Evolutionary conservation across 2,329 filamentous ascomycete species (phyloP), one percentile per base, ranked within the genome.

Genomic region (Calonectria honghensis): DNA sequence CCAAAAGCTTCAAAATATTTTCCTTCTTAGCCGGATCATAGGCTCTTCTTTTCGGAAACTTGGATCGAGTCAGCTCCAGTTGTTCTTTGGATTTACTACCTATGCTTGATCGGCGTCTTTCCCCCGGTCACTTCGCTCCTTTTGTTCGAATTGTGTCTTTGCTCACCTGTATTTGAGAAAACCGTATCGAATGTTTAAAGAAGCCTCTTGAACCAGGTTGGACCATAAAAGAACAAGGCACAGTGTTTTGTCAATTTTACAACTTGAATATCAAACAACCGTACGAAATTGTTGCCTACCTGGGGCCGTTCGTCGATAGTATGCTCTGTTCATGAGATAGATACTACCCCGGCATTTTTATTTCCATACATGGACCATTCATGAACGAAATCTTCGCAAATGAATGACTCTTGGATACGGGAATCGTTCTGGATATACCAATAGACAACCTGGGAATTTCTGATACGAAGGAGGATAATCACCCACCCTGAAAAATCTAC

Each of bases 1-100:
- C 18, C 16, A 50, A 65, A 65, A 50, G 18, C 14, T 65, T 65
- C 61, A 50, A 35, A 14, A 35, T 18, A 9, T 24, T 65, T 50
- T 16, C n/a, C 20, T 27, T 65, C 29, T 65, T 10, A 16, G 16
- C 41, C 11, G 2, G 14, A 65, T 35, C 35, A 4, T 9, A 20
- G 41, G 24, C 7, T 10, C 3, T 18, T 16, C n/a, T 6, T 48
- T 9, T 16, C 7, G 20, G 45, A 48, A 32, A 48, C 9, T 4
- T 5, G 14, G 18, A n/a, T 24, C 31, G 6, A n/a, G 18, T 9
- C 24, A 6, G 10, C 24, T 24, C 11, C 29, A 29, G 45, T 48
- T 10, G 7, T 3, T 10, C 31, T 7, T 18, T 13, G 29, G 35
- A 29, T n/a, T 14, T 18, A 35, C 27, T 41, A 5, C 16, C 11